Conservation (phyloP, 352 stramenopile species). For the Pythium vanterpoolii region DNA sequence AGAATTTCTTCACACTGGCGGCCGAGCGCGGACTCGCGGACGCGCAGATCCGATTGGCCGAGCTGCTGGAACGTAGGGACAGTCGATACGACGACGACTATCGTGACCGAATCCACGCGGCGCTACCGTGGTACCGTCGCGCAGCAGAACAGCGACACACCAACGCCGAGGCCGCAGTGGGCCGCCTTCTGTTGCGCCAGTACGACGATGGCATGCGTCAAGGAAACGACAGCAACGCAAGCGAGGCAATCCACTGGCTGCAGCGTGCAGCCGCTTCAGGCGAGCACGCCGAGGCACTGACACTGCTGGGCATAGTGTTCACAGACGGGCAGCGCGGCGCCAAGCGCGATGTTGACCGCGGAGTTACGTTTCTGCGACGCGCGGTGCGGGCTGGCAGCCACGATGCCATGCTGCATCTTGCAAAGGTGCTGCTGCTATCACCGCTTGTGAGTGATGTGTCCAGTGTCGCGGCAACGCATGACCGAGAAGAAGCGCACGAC, state of each 20-base stretch:
- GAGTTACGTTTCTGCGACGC: constrained; percentile 47
- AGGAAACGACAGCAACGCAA: constrained; percentile 17
- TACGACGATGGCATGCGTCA: constrained; percentile 2
- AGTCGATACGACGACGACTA: constrained; percentile 1
- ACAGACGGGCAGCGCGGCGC: constrained; percentile 36
- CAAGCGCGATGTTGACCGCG: constrained; percentile 54
- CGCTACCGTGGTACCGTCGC: constrained; percentile 47
- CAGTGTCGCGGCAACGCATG: constrained; percentile 31
- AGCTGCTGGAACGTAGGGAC: constrained; percentile 36
- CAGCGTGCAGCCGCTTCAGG: constrained; percentile 41
- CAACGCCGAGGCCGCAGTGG: constrained; percentile 46
- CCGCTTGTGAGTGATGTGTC: constrained; percentile 2
- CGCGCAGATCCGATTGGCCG: constrained; percentile 54
- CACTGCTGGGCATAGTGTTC: constrained; percentile 47
- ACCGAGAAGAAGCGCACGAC: constrained; percentile 57
- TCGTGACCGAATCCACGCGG: constrained; percentile 18
- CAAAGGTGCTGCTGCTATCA: constrained; percentile 36
- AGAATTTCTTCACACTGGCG: constrained; percentile 42
- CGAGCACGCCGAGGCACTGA: constrained; percentile 44
- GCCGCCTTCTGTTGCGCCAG: constrained; percentile 35
- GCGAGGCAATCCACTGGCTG: constrained; percentile 63
- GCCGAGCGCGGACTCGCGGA: constrained; percentile 49
- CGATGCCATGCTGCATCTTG: constrained; percentile 55
- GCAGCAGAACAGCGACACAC: constrained; percentile 49
- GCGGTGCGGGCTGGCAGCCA: constrained; percentile 36